Percentiles rank a stretch among this genome's conserved stretches.
phyloP scores from a whole-genome alignment of 768 basidiomycete species.

The Psilocybe cubensis region DNA sequence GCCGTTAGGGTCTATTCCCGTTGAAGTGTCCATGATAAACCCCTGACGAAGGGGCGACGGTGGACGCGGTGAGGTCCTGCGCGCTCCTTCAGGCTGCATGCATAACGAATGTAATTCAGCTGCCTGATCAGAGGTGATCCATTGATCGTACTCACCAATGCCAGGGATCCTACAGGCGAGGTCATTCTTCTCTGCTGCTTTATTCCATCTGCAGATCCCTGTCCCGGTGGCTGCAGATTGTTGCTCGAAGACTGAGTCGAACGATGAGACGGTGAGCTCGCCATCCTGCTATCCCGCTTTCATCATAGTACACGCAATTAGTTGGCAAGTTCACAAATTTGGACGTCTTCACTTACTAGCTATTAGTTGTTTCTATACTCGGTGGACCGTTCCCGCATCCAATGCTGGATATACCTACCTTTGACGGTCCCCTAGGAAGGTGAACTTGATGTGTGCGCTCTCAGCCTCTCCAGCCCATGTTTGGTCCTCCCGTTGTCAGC shows the following conservation, averaged over 20 bases:
- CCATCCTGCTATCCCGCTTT: conserved; percentile 10
- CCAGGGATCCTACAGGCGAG: conserved; percentile 35
- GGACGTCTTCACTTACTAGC: background rate
- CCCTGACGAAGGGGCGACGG: conserved; percentile 76
- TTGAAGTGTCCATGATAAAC: conserved; percentile 55
- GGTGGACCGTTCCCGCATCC: background rate
- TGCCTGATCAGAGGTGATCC: background rate
- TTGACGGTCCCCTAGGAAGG: background rate
- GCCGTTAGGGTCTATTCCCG: conserved; percentile 44
- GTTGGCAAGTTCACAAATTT: no score
- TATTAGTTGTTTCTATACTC: no score
- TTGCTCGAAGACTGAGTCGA: conserved; percentile 18
- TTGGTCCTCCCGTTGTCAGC: no score
- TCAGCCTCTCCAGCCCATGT: no score
- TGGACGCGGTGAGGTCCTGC: conserved; percentile 50
- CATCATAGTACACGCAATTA: no score
- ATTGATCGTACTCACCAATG: conserved; percentile 30
- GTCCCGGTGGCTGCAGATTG: conserved; percentile 22
- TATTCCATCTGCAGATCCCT: conserved; percentile 11
- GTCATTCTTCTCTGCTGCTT: conserved; percentile 36
- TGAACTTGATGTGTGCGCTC: no score
- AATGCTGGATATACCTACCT: background rate
- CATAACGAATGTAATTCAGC: background rate
- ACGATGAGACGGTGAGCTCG: conserved; percentile 22
- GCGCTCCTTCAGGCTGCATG: conserved; percentile 41